Conservation (phyloP, 2,329 filamentous ascomycete genomes). For the Epichloe typhina region DNA sequence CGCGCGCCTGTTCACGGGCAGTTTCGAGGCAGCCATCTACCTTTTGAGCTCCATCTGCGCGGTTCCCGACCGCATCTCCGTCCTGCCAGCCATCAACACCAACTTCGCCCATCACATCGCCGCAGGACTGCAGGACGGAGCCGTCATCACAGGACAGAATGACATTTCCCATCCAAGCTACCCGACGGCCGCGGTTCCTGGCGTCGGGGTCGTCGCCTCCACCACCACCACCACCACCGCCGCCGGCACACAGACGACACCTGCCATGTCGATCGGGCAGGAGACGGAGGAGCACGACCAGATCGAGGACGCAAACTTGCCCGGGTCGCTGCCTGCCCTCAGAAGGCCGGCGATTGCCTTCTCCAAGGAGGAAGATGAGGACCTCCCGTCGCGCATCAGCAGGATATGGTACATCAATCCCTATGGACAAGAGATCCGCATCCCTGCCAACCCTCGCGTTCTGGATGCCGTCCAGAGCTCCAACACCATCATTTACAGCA, state of each 20-base stretch:
- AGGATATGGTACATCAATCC: conserved; percentile 96
- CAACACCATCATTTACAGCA: conserved; percentile 71
- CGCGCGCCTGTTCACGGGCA: conserved; percentile 79
- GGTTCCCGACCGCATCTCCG: conserved; percentile 62
- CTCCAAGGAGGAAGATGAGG: conserved; percentile 61
- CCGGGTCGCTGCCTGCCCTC: conserved; percentile 67
- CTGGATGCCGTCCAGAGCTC: conserved; percentile 52
- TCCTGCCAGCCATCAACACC: conserved; percentile 83
- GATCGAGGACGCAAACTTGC: conserved; percentile 69
- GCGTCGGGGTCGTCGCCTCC: conserved; percentile 12
- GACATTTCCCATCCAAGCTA: conserved; percentile 75
- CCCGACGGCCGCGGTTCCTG: conserved; percentile 34
- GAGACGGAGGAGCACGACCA: conserved; percentile 45
- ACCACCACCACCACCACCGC: not conserved
- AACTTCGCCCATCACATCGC: conserved; percentile 95
- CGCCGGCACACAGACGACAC: conserved; percentile 14
- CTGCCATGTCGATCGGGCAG: conserved; percentile 22
- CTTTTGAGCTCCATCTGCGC: conserved; percentile 75
- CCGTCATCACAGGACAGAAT: conserved; percentile 79
- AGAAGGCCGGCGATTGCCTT: conserved; percentile 73
- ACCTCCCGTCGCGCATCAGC: conserved; percentile 64
- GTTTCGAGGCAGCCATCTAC: conserved; percentile 86
- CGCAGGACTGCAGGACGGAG: conserved; percentile 63
- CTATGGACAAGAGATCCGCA: conserved; percentile 90
- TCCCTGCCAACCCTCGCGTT: conserved; percentile 70